Percentiles rank a stretch among this genome's conserved stretches.
These are phyloP conservation scores for Phytophthora cactorum DNA, from an alignment of 352 stramenopile genomes.

Conservation along the genomic window DNA sequence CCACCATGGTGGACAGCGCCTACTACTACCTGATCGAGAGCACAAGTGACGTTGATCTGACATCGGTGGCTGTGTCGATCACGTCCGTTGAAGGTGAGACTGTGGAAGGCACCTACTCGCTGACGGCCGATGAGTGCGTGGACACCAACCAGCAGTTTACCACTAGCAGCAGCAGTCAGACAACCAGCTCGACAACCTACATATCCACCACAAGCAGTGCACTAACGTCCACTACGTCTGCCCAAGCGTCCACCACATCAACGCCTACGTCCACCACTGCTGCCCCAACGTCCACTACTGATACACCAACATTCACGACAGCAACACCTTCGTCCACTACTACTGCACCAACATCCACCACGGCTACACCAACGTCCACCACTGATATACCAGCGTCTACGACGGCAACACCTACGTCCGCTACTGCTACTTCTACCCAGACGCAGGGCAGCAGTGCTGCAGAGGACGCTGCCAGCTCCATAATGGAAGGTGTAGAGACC, in stretches of 20 bases:
- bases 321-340: background rate
- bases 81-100: conserved; percentile 56
- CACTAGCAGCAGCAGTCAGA: conserved; percentile 27
- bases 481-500: conserved; percentile 11
- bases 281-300: conserved; percentile 1
- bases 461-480: conserved; percentile 14
- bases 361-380: conserved; percentile 13
- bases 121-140: conserved; percentile 50
- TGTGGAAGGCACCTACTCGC: conserved; percentile 56
- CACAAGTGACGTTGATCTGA: conserved; percentile 39
- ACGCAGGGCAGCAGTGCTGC: conserved; percentile 14
- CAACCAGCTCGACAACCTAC: conserved; percentile 18
- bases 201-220: conserved; percentile 13
- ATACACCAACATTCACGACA: conserved; percentile 2
- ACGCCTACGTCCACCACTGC: conserved; percentile 8
- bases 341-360: background rate
- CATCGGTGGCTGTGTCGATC: conserved; percentile 45
- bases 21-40: conserved; percentile 65
- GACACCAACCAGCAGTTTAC: conserved; percentile 52
- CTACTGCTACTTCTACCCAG: background rate
- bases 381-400: background rate
- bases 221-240: conserved; percentile 15
- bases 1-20: conserved; percentile 62
- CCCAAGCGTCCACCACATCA: conserved; percentile 13
- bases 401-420: background rate